phyloP scores from a whole-genome alignment of 306 rosid species.

The Malus orientalis region DNA sequence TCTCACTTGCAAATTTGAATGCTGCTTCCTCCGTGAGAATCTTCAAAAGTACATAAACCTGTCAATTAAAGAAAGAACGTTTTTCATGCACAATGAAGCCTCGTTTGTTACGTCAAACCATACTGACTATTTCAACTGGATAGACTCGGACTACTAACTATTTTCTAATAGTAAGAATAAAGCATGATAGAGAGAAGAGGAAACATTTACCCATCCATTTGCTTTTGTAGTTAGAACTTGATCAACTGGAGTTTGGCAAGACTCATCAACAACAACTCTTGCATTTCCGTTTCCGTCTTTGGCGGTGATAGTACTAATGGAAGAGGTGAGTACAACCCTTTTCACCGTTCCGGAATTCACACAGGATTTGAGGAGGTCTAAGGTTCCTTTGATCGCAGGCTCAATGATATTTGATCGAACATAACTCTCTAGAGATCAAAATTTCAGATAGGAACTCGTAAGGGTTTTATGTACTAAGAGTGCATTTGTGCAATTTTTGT shows the following conservation, averaged over 20 bases:
- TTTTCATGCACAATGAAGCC: neutral
- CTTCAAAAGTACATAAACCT: conserved; percentile 72
- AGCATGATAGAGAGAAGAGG: neutral
- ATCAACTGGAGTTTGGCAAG: conserved; percentile 47
- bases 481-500: no score
- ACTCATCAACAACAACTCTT: conserved; percentile 51
- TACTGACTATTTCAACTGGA: no score
- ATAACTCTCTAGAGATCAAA: conserved; percentile 29
- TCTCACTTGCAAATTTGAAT: conserved; percentile 56
- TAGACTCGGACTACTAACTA: no score
- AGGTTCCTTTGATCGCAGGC: conserved; percentile 55
- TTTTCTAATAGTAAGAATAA: neutral
- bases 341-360: conserved; percentile 61
- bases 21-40: conserved; percentile 67
- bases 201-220: conserved; percentile 63
- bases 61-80: neutral
- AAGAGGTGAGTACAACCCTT: conserved; percentile 76
- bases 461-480: no score
- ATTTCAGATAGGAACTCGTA: neutral
- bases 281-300: conserved; percentile 42
- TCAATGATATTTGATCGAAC: conserved; percentile 45
- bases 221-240: conserved; percentile 46
- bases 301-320: conserved; percentile 65
- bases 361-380: conserved; percentile 59
- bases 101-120: neutral